These are phyloP conservation scores for Vigna angularis DNA, from an alignment of 306 rosid genomes.

Conservation along the genomic window DNA sequence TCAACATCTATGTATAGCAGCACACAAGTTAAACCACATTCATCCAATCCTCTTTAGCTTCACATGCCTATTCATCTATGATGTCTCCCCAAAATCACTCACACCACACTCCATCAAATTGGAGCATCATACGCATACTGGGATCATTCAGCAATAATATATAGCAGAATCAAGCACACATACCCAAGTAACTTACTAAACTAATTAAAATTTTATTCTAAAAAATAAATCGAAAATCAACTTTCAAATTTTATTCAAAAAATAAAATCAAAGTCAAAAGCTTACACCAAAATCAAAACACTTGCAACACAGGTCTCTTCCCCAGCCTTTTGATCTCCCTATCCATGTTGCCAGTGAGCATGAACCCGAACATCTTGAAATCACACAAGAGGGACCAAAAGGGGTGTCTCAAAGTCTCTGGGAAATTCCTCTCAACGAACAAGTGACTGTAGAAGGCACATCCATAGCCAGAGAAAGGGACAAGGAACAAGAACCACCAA, in stretches of 20 bases:
- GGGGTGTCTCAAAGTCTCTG: slow-evolving; percentile 76
- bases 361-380: slow-evolving; percentile 80
- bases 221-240: neutral
- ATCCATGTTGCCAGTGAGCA: slow-evolving; percentile 86
- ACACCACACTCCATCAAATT: neutral
- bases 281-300: slow-evolving; percentile 43
- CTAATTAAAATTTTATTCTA: neutral
- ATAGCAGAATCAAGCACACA: slow-evolving; percentile 9
- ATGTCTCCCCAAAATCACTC: slow-evolving; percentile 15
- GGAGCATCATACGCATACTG: neutral
- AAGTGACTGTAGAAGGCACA: slow-evolving; percentile 83
- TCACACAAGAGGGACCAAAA: slow-evolving; percentile 79
- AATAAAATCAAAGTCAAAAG: neutral
- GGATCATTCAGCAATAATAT: slow-evolving; percentile 19
- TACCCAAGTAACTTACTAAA: slow-evolving; percentile 15
- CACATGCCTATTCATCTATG: neutral
- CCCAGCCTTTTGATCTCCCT: slow-evolving; percentile 90
- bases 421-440: slow-evolving; percentile 73
- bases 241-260: neutral
- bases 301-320: slow-evolving; percentile 78
- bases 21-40: slow-evolving; percentile 6
- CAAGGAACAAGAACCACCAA: slow-evolving; percentile 73
- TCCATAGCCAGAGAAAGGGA: slow-evolving; percentile 74
- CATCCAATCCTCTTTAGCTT: neutral
- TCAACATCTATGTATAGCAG: slow-evolving; percentile 3